Conservation (phyloP, 768 basidiomycete species). For the Tricholoma terreum region DNA sequence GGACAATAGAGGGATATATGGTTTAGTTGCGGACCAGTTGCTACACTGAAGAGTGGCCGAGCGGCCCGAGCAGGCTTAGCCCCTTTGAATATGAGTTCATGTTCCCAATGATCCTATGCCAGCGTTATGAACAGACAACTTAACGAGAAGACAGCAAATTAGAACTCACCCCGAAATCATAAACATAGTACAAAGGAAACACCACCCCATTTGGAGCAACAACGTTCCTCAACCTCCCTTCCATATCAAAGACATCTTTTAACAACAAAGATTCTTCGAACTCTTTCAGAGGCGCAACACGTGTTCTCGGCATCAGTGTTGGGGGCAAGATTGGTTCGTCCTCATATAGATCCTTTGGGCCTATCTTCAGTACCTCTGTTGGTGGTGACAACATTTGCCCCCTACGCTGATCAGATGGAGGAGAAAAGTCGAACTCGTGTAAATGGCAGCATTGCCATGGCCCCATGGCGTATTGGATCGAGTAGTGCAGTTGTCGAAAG, state of each 20-base stretch:
- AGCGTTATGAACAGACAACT: too few species aligned
- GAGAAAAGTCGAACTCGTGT: slow-evolving; percentile 15
- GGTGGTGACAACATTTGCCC: background rate
- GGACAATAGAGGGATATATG: too few species aligned
- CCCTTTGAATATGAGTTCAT: slow-evolving; percentile 12
- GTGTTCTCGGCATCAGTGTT: background rate
- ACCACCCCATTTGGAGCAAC: slow-evolving; percentile 7
- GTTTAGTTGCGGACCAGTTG: too few species aligned
- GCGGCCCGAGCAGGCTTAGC: slow-evolving; percentile 8
- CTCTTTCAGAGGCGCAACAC: background rate
- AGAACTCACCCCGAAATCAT: slow-evolving; percentile 17
- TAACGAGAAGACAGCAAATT: too few species aligned
- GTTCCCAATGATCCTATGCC: slow-evolving; percentile 22
- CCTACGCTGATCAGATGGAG: too few species aligned
- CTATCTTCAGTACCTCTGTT: background rate
- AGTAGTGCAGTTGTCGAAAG: slow-evolving; percentile 17
- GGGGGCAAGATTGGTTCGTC: background rate
- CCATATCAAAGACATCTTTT: too few species aligned
- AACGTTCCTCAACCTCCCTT: too few species aligned
- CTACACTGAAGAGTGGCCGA: slow-evolving; percentile 10
- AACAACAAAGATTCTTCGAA: background rate
- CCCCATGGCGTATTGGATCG: slow-evolving; percentile 18
- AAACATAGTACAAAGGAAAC: slow-evolving; percentile 13
- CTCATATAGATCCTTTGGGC: background rate
- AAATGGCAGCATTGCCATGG: slow-evolving; percentile 17